A percentile compares a stretch with the other conserved stretches of the same genome.
phyloP scores from a whole-genome alignment of 768 basidiomycete genomes.

The Phylloporus arenicola region DNA sequence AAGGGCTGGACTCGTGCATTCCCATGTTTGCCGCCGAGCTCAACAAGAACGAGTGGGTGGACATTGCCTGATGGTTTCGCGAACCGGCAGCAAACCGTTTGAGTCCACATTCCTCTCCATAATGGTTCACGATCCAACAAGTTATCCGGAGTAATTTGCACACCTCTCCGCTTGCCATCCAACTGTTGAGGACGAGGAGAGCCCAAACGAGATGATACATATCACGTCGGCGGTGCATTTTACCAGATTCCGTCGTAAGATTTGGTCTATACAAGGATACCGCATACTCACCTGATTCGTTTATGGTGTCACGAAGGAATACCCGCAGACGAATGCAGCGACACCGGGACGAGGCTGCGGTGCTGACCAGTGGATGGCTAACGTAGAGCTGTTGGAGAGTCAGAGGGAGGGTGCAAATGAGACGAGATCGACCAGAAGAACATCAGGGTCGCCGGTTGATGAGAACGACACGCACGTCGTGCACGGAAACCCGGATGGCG shows the following conservation, averaged over 20 bases:
- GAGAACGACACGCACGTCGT: no score
- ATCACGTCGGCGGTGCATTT: not conserved
- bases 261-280: no score
- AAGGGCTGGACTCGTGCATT: not conserved
- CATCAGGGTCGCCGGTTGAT: no score
- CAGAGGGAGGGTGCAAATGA: no score
- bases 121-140: not conserved
- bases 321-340: no score
- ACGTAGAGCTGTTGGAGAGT: no score
- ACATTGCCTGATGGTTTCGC: conserved; percentile 19
- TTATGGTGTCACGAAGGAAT: no score
- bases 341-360: no score
- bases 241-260: conserved; percentile 10
- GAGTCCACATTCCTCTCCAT: not conserved
- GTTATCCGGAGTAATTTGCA: conserved; percentile 1
- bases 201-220: not conserved
- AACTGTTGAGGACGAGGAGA: conserved; percentile 13
- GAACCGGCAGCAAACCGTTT: conserved; percentile 8
- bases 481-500: no score
- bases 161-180: conserved; percentile 17
- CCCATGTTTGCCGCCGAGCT: not conserved
- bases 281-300: no score
- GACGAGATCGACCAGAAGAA: no score
- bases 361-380: no score
- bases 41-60: conserved; percentile 11